Evolutionary conservation across 371 early-diverging fungal species (phyloP).

Genomic region (Mycotypha africana): DNA sequence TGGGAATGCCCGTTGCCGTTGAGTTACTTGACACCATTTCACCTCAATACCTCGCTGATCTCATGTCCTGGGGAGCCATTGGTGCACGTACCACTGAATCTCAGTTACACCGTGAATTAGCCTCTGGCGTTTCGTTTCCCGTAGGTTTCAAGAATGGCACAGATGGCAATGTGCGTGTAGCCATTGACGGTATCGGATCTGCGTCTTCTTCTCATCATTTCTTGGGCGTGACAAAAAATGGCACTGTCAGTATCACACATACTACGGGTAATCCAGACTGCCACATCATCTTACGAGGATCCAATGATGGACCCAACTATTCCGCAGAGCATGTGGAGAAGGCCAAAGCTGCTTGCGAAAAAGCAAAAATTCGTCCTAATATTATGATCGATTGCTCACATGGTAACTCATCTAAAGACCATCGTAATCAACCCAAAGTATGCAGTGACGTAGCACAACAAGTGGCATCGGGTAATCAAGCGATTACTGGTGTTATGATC

Average conservation of each 20-base stretch:
- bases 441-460: conserved; percentile 49
- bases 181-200: conserved; percentile 89
- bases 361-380: conserved; percentile 49
- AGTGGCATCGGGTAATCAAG: conserved; percentile 60
- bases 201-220: conserved; percentile 85
- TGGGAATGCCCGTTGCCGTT: conserved; percentile 87
- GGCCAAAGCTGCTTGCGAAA: conserved; percentile 49
- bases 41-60: conserved; percentile 90
- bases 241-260: conserved; percentile 83
- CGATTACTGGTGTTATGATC: conserved; percentile 90
- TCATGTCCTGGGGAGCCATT: conserved; percentile 93
- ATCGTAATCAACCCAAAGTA: conserved; percentile 66
- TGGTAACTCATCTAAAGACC: conserved; percentile 77
- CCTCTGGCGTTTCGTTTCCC: conserved; percentile 89
- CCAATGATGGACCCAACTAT: conserved; percentile 83
- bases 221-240: conserved; percentile 91
- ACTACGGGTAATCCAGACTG: conserved; percentile 79
- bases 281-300: conserved; percentile 64
- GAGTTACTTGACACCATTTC: conserved; percentile 94
- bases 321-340: conserved; percentile 51
- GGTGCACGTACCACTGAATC: conserved; percentile 94
- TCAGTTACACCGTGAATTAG: conserved; percentile 91
- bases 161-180: conserved; percentile 84
- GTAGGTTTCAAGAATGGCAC: conserved; percentile 96
- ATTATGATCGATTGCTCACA: conserved; percentile 88